These are phyloP conservation scores for Pittosporum tobira DNA, from an alignment of 129 eudicot species.

Conservation along the genomic window DNA sequence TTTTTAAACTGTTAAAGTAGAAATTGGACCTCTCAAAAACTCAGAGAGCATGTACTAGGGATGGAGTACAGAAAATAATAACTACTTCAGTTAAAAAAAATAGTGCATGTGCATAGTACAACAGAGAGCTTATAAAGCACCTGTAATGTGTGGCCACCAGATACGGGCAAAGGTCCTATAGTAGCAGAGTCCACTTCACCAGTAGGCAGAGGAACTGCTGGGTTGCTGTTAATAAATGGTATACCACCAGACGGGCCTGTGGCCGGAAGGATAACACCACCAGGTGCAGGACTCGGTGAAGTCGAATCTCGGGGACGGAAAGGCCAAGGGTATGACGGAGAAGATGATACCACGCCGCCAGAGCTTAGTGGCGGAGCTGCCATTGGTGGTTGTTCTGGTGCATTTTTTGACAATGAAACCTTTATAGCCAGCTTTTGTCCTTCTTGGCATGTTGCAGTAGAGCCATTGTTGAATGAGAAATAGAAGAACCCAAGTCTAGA, in stretches of 20 bases:
- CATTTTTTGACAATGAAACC: constrained; percentile 35
- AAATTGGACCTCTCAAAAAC: too few relatives aligned
- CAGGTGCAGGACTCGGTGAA: constrained; percentile 64
- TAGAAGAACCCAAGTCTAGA: constrained; percentile 77
- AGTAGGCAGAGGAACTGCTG: constrained; percentile 88
- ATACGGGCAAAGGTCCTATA: constrained; percentile 51
- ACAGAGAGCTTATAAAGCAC: too few relatives aligned
- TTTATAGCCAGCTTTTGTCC: constrained; percentile 64
- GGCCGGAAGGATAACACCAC: constrained; percentile 26
- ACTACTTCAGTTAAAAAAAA: too few relatives aligned
- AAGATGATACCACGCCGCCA: too few relatives aligned
- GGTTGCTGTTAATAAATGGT: constrained; percentile 86
- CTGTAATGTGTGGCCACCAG: constrained; percentile 28
- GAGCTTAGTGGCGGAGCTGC: constrained; percentile 33
- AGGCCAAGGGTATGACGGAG: constrained; percentile 92
- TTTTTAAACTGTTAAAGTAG: too few relatives aligned
- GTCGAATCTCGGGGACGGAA: constrained; percentile 51
- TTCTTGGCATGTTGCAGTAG: constrained; percentile 44
- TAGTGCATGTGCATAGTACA: too few relatives aligned
- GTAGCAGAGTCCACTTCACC: constrained; percentile 95
- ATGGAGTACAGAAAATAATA: too few relatives aligned
- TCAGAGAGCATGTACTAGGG: too few relatives aligned
- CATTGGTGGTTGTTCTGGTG: constrained; percentile 34
- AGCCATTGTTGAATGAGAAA: constrained; percentile 73
- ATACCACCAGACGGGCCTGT: constrained; percentile 45